These are phyloP conservation scores for Aeschynomene evenia DNA, from an alignment of 306 rosid species.

Conservation along the genomic window DNA sequence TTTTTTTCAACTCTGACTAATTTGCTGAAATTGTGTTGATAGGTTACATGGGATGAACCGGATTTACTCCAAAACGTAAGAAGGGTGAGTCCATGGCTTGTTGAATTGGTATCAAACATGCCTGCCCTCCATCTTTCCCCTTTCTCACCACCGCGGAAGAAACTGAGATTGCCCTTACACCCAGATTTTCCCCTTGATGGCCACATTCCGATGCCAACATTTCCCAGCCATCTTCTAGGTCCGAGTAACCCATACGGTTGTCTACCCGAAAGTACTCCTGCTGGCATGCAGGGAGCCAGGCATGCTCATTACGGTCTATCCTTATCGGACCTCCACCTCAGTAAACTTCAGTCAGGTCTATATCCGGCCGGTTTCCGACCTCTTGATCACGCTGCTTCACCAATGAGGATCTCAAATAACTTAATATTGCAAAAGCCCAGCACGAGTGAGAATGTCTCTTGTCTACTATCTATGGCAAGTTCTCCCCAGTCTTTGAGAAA, in stretches of 20 bases:
- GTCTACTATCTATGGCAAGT: slow-evolving; percentile 62
- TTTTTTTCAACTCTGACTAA: slow-evolving; percentile 21
- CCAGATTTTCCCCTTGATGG: slow-evolving; percentile 66
- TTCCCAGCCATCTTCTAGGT: slow-evolving; percentile 58
- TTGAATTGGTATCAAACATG: slow-evolving; percentile 77
- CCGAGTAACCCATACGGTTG: slow-evolving; percentile 58
- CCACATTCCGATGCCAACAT: slow-evolving; percentile 56
- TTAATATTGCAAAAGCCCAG: slow-evolving; percentile 47
- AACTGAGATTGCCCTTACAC: slow-evolving; percentile 62
- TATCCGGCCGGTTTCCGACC: slow-evolving; percentile 54
- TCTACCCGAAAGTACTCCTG: slow-evolving; percentile 83
- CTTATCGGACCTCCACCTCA: slow-evolving; percentile 68
- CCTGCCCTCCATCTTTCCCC: slow-evolving; percentile 74
- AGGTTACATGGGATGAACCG: slow-evolving; percentile 97
- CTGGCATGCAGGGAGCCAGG: slow-evolving; percentile 99
- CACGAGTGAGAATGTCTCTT: slow-evolving; percentile 62
- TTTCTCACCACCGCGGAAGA: slow-evolving; percentile 81
- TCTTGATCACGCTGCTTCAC: slow-evolving; percentile 45
- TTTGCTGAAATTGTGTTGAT: slow-evolving; percentile 25
- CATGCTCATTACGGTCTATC: slow-evolving; percentile 83
- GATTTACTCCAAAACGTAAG: slow-evolving; percentile 90
- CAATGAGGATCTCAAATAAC: slow-evolving; percentile 42
- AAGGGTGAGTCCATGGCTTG: slow-evolving; percentile 91
- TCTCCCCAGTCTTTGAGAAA: slow-evolving; percentile 52
- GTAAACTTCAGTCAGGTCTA: slow-evolving; percentile 63